Evolutionary conservation across 23 red algal genomes (phyloP), one percentile per base, ranked within the genome.

Genomic region (Gracilaria domingensis): DNA sequence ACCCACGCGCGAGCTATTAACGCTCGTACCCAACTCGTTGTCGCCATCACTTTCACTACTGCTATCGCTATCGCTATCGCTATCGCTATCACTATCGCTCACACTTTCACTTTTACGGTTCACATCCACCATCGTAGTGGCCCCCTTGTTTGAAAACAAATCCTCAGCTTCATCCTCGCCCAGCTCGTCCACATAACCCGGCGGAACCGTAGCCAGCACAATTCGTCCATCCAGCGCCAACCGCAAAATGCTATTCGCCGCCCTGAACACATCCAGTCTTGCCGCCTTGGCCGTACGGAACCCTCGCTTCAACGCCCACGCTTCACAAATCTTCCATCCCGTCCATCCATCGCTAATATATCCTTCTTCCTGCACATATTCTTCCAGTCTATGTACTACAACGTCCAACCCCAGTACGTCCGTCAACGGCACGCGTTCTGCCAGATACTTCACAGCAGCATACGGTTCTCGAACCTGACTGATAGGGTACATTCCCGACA

Each of bases 231-330:
- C 92, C 12, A 94, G 49, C 47, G 83, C 81, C 30, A 94, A 60
- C 32, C 92, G 82, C 49, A 94, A 59, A 17, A 94, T 87, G 62
- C 74, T 82, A 62, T 94, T 94, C 26, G 92, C 92, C 53, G 92
- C 92, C 36, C 92, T 40, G 75, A 83, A 88, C 0, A 88, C 79
- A 25, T 94, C 92, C 59, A 94, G 62, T 72, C 92, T 25, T 20
- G 92, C 92, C 40, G 92, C 92, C 65, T 94, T 94, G 18, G 92
- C 92, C 7, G 92, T 94, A 9, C 82, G 84, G 77, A 88, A 94
- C 18, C 92, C 92, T 12, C 92, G 72, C 77, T 94, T 88, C 28
- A 94, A 23, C 21, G 92, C 92, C 83, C 84, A 94, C 29, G 92
- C 92, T 58, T 94, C 92, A 76, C 92, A 94, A 67, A 94, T 94